Base-by-base conservation (phyloP, 495 filamentous ascomycete species). In the Aspergillus conjunctus region DNA sequence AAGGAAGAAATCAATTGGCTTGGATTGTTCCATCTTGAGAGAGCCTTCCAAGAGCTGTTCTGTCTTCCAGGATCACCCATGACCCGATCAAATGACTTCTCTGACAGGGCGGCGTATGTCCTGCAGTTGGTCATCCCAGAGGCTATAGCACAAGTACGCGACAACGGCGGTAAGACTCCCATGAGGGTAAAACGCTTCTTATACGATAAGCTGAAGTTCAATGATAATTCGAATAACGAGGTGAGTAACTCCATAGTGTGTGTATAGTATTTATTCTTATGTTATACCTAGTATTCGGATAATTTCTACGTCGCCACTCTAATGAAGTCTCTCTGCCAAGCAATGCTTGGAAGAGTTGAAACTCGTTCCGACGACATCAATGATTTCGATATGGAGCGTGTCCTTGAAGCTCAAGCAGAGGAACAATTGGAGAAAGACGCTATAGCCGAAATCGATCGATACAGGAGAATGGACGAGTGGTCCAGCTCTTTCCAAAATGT, bases 391-490 rank as follows among this genome's bases (percentile, higher is more conserved):
- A 82, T 82, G 76, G 71, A 78, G 17, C 70, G 71, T 9, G 70
- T 77, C 45, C 53, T 83, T 43, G 79, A 83, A 33, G 80, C 84
- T n/a, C 77, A 80, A 22, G 85, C 86, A 18, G 81, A 85, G 59
- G 77, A 81, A n/a, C 71, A 79, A 31, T 87, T 94, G 43, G 83
- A 89, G 58, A 83, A 84, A 44, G 82, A 85, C 46, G 89, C 89
- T 2, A 71, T 96, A 15, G 87, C 89, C 39, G 92, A 96, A 69
- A 91, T 99, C 48, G 91, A 97, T 58, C 84, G 95, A 52, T 91
- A 93, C 67, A 84, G 92, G 50, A 85, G 93, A 46, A 91, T 95
- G 81, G 94, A 99, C 66, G 92, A 97, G 73, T 98, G 92, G 87
- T 89, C 89, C 0, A 84, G 87, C 34, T 95, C 92, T 0, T 96